Evolutionary conservation across 352 stramenopile species (phyloP).

Genomic region (Phytophthora foliorum): DNA sequence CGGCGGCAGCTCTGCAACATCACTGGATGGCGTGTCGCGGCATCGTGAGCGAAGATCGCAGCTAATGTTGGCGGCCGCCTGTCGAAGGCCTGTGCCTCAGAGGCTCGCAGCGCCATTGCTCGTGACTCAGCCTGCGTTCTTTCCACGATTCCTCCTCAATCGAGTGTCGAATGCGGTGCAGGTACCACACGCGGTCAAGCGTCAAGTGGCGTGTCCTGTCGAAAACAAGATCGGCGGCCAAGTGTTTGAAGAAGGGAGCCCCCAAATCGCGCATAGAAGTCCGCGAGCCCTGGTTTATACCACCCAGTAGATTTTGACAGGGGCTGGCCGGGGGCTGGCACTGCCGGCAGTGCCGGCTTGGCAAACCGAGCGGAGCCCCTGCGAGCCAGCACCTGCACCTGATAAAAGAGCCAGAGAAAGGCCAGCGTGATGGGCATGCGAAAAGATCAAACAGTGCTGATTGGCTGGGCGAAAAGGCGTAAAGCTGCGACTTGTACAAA

Average conservation of each 20-base stretch:
- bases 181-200: constrained; percentile 22
- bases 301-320: constrained; percentile 29
- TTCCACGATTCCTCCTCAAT: constrained; percentile 47
- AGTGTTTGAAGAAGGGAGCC: constrained; percentile 30
- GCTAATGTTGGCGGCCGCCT: constrained; percentile 1
- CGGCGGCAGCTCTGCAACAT: constrained; percentile 29
- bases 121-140: constrained; percentile 10
- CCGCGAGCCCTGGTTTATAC: background rate
- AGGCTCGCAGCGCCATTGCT: background rate
- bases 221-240: constrained; percentile 25
- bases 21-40: constrained; percentile 40
- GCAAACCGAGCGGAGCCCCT: constrained; percentile 26
- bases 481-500: constrained; percentile 20
- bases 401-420: constrained; percentile 37
- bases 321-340: too few species aligned
- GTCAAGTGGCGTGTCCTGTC: constrained; percentile 22
- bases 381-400: constrained; percentile 31
- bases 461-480: constrained; percentile 38
- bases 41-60: constrained; percentile 40
- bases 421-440: constrained; percentile 22
- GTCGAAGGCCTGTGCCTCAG: constrained; percentile 12
- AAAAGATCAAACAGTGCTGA: constrained; percentile 23
- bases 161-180: constrained; percentile 9
- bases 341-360: too few species aligned
- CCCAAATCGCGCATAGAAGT: constrained; percentile 15